Evolutionary conservation across 306 rosid species (phyloP), one percentile per base, ranked within the genome.

Genomic region (Abrus pulchellus): DNA sequence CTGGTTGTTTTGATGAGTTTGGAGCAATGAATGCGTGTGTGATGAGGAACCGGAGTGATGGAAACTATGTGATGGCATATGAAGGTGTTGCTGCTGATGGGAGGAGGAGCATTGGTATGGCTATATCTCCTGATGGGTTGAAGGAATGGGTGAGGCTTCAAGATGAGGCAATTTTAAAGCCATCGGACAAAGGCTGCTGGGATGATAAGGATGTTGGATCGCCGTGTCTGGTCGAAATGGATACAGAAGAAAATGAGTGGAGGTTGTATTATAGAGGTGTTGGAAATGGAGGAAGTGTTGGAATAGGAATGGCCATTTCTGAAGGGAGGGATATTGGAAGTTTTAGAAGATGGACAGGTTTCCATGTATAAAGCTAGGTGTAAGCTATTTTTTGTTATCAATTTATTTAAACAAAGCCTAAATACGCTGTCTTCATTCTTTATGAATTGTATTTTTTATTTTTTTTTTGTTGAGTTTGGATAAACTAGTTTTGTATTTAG

Each of bases 221-320:
- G 1, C 98, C 97, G 6, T 91, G 87, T 72, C 72, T 93, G 82
- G 92, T 93, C 78, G 82, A 85, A 7, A 90, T 91, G 94, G 93
- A 90, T 50, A 68, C 77, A 4, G 87, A 86, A 57, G 86, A 38
- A 61, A 85, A 91, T 80, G 90, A 83, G 36, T 91, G 97, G 93
- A 88, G 98, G 73, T 61, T 93, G 88, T 93, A 91, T 78, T 91
- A 93, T 28, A 84, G 79, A 83, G 97, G 97, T 57, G 85, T 88
- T 81, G 91, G 93, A 36, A 53, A 63, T 77, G 94, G 83, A 38
- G 90, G 92, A 59, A 82, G 86, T 40, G 82, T 76, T 60, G 97
- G 93, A 82, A 91, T 93, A 54, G 97, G 97, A 61, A 85, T 91
- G 97, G 98, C 93, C 0, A 78, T 76, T 83, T 90, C 89, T 28